Evolutionary conservation across 371 early-diverging fungal species (phyloP).

Genomic region (Mucor lusitanicus): DNA sequence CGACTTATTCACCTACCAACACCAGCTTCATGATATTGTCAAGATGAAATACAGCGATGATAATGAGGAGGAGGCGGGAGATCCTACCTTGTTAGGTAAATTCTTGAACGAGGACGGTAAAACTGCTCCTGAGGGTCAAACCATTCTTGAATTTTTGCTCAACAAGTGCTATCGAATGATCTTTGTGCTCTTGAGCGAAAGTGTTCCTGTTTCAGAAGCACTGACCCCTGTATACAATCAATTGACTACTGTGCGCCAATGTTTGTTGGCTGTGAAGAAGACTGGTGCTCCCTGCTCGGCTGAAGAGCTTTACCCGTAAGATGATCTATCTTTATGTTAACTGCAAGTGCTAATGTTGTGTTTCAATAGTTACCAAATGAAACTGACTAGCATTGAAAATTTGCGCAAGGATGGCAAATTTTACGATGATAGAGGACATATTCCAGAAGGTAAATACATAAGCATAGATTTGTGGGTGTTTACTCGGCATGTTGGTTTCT

Average conservation of each 20-base stretch:
- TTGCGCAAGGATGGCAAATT: slow-evolving; percentile 86
- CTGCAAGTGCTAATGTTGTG: background rate
- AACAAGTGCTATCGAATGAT: slow-evolving; percentile 88
- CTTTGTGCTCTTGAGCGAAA: slow-evolving; percentile 73
- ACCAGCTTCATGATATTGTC: slow-evolving; percentile 75
- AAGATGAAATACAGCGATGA: slow-evolving; percentile 49
- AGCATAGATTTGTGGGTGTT: background rate
- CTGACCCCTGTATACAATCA: slow-evolving; percentile 84
- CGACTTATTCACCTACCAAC: slow-evolving; percentile 82
- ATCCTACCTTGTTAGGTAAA: slow-evolving; percentile 43
- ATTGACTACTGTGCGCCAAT: slow-evolving; percentile 80
- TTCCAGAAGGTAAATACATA: slow-evolving; percentile 78
- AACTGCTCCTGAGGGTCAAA: slow-evolving; percentile 67
- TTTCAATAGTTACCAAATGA: slow-evolving; percentile 73
- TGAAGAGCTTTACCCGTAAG: slow-evolving; percentile 49
- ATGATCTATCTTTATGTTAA: background rate
- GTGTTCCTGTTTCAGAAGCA: slow-evolving; percentile 81
- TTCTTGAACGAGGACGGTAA: slow-evolving; percentile 65
- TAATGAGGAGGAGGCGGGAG: slow-evolving; percentile 18
- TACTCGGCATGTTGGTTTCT: background rate
- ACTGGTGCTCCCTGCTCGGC: slow-evolving; percentile 75
- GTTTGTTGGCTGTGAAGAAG: slow-evolving; percentile 75
- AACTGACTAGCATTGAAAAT: slow-evolving; percentile 77
- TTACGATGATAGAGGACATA: slow-evolving; percentile 73
- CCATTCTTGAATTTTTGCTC: slow-evolving; percentile 73